phyloP scores from a whole-genome alignment of 2,329 filamentous ascomycete genomes.

The Bretziella fagacearum region DNA sequence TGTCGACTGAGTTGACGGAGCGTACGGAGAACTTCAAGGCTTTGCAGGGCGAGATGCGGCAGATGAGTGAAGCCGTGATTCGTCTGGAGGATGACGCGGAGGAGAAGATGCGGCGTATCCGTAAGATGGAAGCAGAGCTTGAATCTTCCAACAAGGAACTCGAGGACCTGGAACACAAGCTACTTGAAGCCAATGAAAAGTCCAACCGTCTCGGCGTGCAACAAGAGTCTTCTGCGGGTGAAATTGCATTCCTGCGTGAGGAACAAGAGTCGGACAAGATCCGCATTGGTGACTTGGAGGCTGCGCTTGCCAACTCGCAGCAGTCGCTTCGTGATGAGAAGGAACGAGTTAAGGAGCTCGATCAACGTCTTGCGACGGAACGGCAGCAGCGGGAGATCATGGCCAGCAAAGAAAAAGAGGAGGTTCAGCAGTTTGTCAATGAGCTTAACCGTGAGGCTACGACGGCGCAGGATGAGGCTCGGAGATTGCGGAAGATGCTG shows the following conservation, averaged over 20 bases:
- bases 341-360: conserved; percentile 55
- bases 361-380: conserved; percentile 62
- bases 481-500: conserved; percentile 66
- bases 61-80: conserved; percentile 72
- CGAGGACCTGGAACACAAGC: conserved; percentile 66
- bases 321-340: conserved; percentile 69
- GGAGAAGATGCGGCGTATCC: conserved; percentile 59
- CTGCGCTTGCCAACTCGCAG: conserved; percentile 61
- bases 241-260: conserved; percentile 87
- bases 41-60: conserved; percentile 86
- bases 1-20: conserved; percentile 56
- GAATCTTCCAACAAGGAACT: conserved; percentile 73
- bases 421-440: conserved; percentile 83
- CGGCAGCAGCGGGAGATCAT: conserved; percentile 73
- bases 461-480: conserved; percentile 68
- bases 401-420: conserved; percentile 78
- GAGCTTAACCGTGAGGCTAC: conserved; percentile 77
- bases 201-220: conserved; percentile 76
- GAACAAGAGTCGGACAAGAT: conserved; percentile 98
- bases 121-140: conserved; percentile 68
- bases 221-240: conserved; percentile 77
- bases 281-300: conserved; percentile 85
- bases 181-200: conserved; percentile 75
- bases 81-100: conserved; percentile 80
- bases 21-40: conserved; percentile 75